phyloP scores from a whole-genome alignment of 2,329 filamentous ascomycete species.

The Diaporthe batatas region DNA sequence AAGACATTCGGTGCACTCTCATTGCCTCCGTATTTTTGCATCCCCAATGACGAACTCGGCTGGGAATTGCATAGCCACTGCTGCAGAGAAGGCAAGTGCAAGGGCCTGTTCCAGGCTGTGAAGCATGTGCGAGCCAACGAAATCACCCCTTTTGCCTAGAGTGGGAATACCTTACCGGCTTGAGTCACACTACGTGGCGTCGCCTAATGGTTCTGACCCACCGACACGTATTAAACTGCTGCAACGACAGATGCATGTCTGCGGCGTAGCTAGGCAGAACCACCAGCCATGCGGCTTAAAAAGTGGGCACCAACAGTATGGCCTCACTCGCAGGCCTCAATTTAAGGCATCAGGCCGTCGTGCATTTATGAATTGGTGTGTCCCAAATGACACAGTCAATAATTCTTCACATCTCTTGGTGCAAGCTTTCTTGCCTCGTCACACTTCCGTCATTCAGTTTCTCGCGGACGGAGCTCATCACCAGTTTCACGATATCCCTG shows the following conservation, averaged over 20 bases:
- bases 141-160: conserved; percentile 4
- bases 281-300: conserved; percentile 14
- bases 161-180: neutral
- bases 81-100: neutral
- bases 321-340: neutral
- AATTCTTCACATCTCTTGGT: neutral
- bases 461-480: neutral
- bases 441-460: neutral
- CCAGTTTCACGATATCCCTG: neutral
- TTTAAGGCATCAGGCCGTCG: neutral
- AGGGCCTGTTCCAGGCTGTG: neutral
- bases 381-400: neutral
- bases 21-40: neutral
- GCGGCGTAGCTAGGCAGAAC: conserved; percentile 28
- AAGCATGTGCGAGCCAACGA: neutral
- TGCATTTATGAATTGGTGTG: neutral
- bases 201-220: conserved; percentile 2
- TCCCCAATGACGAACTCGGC: neutral
- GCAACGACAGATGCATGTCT: neutral
- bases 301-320: conserved; percentile 22
- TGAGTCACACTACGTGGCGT: conserved; percentile 31
- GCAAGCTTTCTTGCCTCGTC: neutral
- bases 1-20: neutral
- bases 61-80: conserved; percentile 3
- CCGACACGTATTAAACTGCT: conserved; percentile 7